A percentile compares a stretch with the other conserved stretches of the same genome.
These are phyloP conservation scores for Huntiella moniliformis DNA, from an alignment of 2,329 filamentous ascomycete species.

Conservation along the genomic window DNA sequence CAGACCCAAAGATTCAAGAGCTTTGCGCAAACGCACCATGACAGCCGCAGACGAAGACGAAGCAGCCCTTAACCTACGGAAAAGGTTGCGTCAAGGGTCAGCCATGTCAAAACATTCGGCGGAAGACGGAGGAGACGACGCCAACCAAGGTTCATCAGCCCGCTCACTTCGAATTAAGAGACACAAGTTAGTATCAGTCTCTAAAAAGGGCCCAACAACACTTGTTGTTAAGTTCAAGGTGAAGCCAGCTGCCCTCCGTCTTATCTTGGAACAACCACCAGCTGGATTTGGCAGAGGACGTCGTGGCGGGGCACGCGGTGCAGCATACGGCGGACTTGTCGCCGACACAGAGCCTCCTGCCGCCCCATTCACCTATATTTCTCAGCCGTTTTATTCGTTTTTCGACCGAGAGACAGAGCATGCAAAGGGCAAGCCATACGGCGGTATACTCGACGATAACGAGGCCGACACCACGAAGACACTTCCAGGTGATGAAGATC, in stretches of 20 bases:
- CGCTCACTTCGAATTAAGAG: slow-evolving; percentile 9
- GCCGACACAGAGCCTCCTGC: slow-evolving; percentile 21
- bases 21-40: slow-evolving; percentile 10
- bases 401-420: slow-evolving; percentile 81
- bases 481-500: slow-evolving; percentile 60
- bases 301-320: slow-evolving; percentile 3
- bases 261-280: slow-evolving; percentile 26
- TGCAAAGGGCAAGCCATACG: slow-evolving; percentile 81
- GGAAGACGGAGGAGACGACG: slow-evolving; percentile 17
- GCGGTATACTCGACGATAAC: slow-evolving; percentile 71
- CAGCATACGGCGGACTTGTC: slow-evolving; percentile 2
- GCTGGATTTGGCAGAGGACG: slow-evolving; percentile 4
- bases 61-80: slow-evolving; percentile 4
- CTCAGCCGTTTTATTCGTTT: slow-evolving; percentile 71
- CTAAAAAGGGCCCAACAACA: slow-evolving; percentile 18
- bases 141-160: slow-evolving; percentile 12
- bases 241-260: slow-evolving; percentile 37
- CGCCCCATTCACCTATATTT: slow-evolving; percentile 39
- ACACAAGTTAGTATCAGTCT: slow-evolving; percentile 3
- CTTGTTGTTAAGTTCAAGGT: slow-evolving; percentile 41
- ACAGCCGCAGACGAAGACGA: slow-evolving; percentile 11
- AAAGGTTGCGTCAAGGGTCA: slow-evolving; percentile 9
- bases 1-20: slow-evolving; percentile 4
- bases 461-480: slow-evolving; percentile 88
- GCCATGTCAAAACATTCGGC: slow-evolving; percentile 14